Conservation (phyloP, 2,329 filamentous ascomycete genomes). For the Dothideomycetes sp. region DNA sequence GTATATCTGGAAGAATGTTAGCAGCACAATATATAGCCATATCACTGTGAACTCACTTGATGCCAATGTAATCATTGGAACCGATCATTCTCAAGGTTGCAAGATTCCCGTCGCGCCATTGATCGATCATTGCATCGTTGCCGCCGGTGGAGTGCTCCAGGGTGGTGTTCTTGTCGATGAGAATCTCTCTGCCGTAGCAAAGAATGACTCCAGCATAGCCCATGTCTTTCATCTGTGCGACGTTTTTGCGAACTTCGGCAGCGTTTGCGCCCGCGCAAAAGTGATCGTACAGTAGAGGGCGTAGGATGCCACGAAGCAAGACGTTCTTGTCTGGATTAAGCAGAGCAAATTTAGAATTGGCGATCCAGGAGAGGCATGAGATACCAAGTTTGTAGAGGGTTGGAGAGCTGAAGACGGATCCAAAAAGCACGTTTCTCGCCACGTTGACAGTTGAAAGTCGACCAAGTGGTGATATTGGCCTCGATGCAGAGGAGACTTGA, state of each 20-base stretch:
- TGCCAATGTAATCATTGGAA: slow-evolving; percentile 39
- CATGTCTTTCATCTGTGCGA: slow-evolving; percentile 34
- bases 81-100: slow-evolving; percentile 42
- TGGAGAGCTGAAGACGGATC: slow-evolving; percentile 21
- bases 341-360: slow-evolving; percentile 31
- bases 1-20: slow-evolving; percentile 34
- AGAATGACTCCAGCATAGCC: slow-evolving; percentile 44
- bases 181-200: slow-evolving; percentile 42
- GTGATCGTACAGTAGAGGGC: slow-evolving; percentile 42
- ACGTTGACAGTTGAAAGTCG: too few relatives aligned
- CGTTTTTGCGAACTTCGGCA: slow-evolving; percentile 34
- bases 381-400: slow-evolving; percentile 20
- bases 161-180: slow-evolving; percentile 18
- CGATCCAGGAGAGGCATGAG: slow-evolving; percentile 24
- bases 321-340: slow-evolving; percentile 39
- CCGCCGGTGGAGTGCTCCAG: too few relatives aligned
- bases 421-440: slow-evolving; percentile 20
- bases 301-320: slow-evolving; percentile 32
- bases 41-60: slow-evolving; percentile 43
- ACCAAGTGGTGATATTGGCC: too few relatives aligned
- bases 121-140: slow-evolving; percentile 24
- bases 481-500: too few relatives aligned
- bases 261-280: slow-evolving; percentile 45
- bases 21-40: too few relatives aligned
- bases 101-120: slow-evolving; percentile 43